Conservation (phyloP, 768 basidiomycete species). For the Russula vinacea region DNA sequence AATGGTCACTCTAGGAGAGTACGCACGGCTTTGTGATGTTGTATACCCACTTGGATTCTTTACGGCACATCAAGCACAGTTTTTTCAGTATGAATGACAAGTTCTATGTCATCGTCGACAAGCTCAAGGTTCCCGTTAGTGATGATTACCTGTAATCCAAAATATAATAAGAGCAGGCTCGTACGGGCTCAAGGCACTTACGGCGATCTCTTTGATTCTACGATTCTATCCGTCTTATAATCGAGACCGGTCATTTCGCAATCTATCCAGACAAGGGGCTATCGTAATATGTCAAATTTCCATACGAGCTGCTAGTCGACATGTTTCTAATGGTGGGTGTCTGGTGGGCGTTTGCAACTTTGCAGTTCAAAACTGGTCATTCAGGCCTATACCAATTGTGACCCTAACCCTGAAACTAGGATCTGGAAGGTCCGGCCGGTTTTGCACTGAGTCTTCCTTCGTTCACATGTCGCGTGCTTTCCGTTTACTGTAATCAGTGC, state of each 20-base stretch:
- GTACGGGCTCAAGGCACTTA: constrained; percentile 34
- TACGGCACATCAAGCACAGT: constrained; percentile 48
- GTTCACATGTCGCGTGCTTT: constrained; percentile 25
- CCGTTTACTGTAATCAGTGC: constrained; percentile 7
- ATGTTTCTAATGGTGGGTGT: constrained; percentile 1
- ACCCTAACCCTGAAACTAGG: constrained; percentile 14
- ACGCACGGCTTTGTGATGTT: constrained; percentile 72
- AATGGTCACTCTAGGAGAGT: neutral
- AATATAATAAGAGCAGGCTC: neutral
- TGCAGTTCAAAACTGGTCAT: neutral
- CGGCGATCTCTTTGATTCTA: constrained; percentile 88
- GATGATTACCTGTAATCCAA: constrained; percentile 66
- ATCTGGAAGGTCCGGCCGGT: neutral
- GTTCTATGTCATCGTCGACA: constrained; percentile 79
- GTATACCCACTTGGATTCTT: constrained; percentile 56
- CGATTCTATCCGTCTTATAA: constrained; percentile 59
- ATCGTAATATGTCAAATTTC: constrained; percentile 38
- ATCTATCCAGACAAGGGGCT: constrained; percentile 83
- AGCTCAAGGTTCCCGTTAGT: constrained; percentile 79
- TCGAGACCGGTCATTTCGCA: constrained; percentile 86
- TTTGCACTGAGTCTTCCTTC: neutral
- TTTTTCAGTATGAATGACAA: constrained; percentile 71
- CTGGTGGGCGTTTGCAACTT: neutral
- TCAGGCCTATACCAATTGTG: constrained; percentile 3
- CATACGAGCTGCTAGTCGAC: constrained; percentile 8